Base-by-base conservation (phyloP, 1,139 yeast species). In the Candida labiduridarum region DNA sequence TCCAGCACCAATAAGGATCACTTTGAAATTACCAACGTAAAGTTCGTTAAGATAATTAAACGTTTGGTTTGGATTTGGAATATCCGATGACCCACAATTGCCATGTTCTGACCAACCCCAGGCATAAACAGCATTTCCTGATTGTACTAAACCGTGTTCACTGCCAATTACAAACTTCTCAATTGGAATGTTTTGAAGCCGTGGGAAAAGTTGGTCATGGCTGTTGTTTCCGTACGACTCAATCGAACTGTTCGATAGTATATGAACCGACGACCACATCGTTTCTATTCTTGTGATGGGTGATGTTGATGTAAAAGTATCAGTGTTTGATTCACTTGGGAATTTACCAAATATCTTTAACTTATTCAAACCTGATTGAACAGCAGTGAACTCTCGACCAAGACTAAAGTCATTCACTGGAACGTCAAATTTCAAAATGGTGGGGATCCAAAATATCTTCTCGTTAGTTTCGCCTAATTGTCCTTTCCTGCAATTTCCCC, bases 41-140 rank as follows among this genome's bases (percentile, higher is more conserved):
- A 82, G 45, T 16, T 47, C 49, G 52, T 78, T 80, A 34, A 78
- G 56, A 44, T 68, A 63, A 51, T 66, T 66, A 52, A 75, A 80
- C 0, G 75, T 69, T 4, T 63, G 55, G 56, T 14, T 31, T 33
- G 11, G 11, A 31, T 19, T 18, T 61, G 8, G 29, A 7, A 25
- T 25, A 25, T 44, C 2, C 44, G 41, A 34, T 59, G 66, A 56
- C 0, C 98, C 98, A 68, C 98, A 92, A 63, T 94, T 94, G 0
- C 99, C 98, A 64, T 94, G 99, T 63, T 94, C 99, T 25, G 97
- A 97, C 99, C 99, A 94, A 0, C 99, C 99, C 98, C 98, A 94
- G 2, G 92, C 80, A 49, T 63, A 72, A 0, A 89, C 84, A 5
- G 57, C 52, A 44, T 70, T 64, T 1, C 61, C 54, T 0, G 56